Percentiles rank a stretch among this genome's conserved stretches.
Conservation (phyloP, 2,329 filamentous ascomycete species). For the Gremmenia infestans region DNA sequence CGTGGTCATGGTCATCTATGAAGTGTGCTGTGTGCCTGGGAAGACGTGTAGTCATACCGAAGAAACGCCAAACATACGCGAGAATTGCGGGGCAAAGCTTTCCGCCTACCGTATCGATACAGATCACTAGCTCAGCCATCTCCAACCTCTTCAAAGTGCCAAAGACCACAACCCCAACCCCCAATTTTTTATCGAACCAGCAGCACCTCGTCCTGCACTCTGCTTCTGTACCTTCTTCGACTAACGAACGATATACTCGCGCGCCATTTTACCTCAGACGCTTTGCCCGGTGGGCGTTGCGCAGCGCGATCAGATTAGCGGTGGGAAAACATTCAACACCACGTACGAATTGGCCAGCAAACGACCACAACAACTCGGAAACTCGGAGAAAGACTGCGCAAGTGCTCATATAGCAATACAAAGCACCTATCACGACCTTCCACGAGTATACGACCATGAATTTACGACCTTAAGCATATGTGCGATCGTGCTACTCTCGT, state of each 20-base stretch:
- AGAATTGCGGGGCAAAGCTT: not conserved
- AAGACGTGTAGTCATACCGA: not conserved
- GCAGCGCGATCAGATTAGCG: slow-evolving; percentile 3
- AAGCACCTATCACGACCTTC: slow-evolving; percentile 11
- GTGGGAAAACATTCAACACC: not conserved
- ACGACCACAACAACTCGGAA: slow-evolving; percentile 1
- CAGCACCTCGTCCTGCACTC: not conserved
- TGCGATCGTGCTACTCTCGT: slow-evolving; percentile 18
- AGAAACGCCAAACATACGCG: slow-evolving; percentile 4
- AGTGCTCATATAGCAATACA: slow-evolving; percentile 4
- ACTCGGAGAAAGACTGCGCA: not conserved
- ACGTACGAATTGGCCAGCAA: not conserved
- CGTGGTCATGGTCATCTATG: not conserved
- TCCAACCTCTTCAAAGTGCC: not conserved
- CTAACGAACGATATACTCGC: not conserved
- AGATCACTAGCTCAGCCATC: not conserved
- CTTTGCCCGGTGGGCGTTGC: not conserved
- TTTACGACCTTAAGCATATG: slow-evolving; percentile 20
- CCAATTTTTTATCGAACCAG: not conserved
- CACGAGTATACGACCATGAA: slow-evolving; percentile 20
- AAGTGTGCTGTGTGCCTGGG: too few relatives aligned
- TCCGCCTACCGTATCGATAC: not conserved
- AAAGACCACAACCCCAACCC: too few relatives aligned
- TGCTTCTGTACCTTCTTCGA: not conserved
- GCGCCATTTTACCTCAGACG: not conserved